These are phyloP conservation scores for Polychaeton citri DNA, from an alignment of 2,329 filamentous ascomycete genomes.

Conservation along the genomic window DNA sequence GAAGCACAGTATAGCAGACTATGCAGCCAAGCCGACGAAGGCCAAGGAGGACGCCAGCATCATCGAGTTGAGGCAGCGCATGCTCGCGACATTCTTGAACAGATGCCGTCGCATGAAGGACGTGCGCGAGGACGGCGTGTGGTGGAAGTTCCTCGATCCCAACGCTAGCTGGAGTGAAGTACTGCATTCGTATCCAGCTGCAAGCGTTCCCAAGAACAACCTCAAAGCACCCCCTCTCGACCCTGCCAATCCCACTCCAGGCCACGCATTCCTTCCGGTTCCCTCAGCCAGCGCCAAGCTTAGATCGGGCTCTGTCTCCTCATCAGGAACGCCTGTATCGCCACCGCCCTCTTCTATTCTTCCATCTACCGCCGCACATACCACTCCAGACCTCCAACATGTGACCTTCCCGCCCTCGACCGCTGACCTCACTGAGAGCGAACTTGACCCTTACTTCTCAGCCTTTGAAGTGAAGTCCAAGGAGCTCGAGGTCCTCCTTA, in stretches of 20 bases:
- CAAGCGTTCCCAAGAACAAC: constrained; percentile 85
- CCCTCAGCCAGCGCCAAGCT: constrained; percentile 78
- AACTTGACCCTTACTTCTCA: constrained; percentile 91
- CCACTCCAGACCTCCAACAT: constrained; percentile 49
- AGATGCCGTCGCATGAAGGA: constrained; percentile 86
- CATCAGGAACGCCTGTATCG: constrained; percentile 41
- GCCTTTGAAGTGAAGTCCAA: constrained; percentile 86
- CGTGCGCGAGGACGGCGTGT: constrained; percentile 82
- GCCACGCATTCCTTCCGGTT: constrained; percentile 76
- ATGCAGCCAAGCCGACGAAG: constrained; percentile 92
- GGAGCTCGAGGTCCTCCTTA: constrained; percentile 76
- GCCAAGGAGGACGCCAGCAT: constrained; percentile 96
- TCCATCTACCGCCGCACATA: constrained; percentile 43
- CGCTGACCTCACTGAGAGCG: constrained; percentile 66
- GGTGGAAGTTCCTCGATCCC: constrained; percentile 94
- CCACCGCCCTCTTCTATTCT: constrained; percentile 37
- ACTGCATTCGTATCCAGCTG: constrained; percentile 78
- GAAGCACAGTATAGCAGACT: constrained; percentile 98
- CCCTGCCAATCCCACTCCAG: constrained; percentile 78
- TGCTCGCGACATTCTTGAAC: constrained; percentile 92
- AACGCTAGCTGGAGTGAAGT: constrained; percentile 97
- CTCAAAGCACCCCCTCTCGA: constrained; percentile 92
- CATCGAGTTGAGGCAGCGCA: constrained; percentile 90
- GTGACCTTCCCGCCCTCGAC: constrained; percentile 72
- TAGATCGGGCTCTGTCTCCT: constrained; percentile 35